Percentiles rank a stretch among this genome's conserved stretches.
Conservation (phyloP, 352 stramenopile species). For the Elongisporangium undulatum region DNA sequence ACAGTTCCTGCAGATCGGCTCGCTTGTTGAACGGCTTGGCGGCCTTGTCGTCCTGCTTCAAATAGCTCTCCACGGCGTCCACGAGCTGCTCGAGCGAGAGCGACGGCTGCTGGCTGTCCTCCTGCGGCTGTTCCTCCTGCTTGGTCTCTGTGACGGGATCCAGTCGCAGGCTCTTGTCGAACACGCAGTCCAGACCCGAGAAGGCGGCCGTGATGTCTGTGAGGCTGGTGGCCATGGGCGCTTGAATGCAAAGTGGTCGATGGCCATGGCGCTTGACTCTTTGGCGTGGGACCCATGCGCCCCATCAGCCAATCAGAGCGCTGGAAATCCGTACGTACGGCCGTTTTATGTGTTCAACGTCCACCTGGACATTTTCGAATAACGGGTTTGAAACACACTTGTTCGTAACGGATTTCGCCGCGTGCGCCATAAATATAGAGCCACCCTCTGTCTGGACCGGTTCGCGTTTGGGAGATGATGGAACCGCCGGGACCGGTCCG, state of each 20-base stretch:
- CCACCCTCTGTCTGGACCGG: not conserved
- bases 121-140: constrained; percentile 2
- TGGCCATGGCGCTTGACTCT: not conserved
- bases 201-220: not conserved
- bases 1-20: constrained; percentile 22
- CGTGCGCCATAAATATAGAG: not conserved
- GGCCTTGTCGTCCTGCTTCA: constrained; percentile 22
- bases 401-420: not conserved
- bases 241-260: not conserved
- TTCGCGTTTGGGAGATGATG: not conserved
- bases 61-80: constrained; percentile 30
- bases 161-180: not conserved
- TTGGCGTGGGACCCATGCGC: not conserved
- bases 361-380: not conserved
- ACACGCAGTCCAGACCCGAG: not conserved
- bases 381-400: not conserved
- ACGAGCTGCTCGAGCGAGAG: constrained; percentile 37
- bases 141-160: not conserved
- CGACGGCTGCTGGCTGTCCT: constrained; percentile 1
- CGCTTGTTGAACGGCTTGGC: constrained; percentile 34
- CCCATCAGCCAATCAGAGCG: not conserved
- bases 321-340: not conserved
- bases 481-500: not conserved
- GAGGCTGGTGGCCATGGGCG: not conserved
- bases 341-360: not conserved